These are phyloP conservation scores for Rhododendron williamsianum DNA, from an alignment of 148 eudicot species.

Conservation along the genomic window DNA sequence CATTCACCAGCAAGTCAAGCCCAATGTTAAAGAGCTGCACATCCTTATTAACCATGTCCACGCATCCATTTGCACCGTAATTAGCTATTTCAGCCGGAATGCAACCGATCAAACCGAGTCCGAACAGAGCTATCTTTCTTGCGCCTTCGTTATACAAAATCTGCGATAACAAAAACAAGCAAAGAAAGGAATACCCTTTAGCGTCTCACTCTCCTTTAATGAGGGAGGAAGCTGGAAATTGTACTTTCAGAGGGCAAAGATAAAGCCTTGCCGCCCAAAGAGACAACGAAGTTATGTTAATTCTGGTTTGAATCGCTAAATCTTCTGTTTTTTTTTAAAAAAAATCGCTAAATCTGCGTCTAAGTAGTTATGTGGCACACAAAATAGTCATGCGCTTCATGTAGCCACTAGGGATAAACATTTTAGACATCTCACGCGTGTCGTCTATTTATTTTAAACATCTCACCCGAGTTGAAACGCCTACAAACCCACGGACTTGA, in stretches of 20 bases:
- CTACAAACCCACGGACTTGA: too few relatives aligned
- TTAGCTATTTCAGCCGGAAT: slow-evolving; percentile 21
- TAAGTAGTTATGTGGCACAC: not conserved
- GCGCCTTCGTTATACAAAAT: slow-evolving; percentile 34
- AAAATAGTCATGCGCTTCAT: not conserved
- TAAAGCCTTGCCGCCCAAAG: not conserved
- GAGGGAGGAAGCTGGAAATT: not conserved
- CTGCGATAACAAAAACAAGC: slow-evolving; percentile 7
- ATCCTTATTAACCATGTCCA: slow-evolving; percentile 12
- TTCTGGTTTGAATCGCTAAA: too few relatives aligned
- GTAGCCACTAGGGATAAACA: not conserved
- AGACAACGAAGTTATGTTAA: too few relatives aligned
- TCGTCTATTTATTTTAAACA: too few relatives aligned
- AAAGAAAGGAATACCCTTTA: not conserved
- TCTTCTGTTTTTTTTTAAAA: too few relatives aligned
- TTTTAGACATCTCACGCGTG: too few relatives aligned
- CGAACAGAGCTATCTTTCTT: slow-evolving; percentile 42
- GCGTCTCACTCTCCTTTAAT: not conserved
- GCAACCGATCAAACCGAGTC: slow-evolving; percentile 45
- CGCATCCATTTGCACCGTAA: slow-evolving; percentile 18
- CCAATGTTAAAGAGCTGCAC: slow-evolving; percentile 29
- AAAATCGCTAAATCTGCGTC: too few relatives aligned
- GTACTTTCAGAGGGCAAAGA: not conserved
- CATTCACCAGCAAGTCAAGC: slow-evolving; percentile 24
- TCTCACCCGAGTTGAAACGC: too few relatives aligned